A percentile compares a stretch with the other conserved stretches of the same genome.
These are phyloP conservation scores for Cystobasidium slooffiae DNA, from an alignment of 1,284 basidiomycete species.

Conservation along the genomic window DNA sequence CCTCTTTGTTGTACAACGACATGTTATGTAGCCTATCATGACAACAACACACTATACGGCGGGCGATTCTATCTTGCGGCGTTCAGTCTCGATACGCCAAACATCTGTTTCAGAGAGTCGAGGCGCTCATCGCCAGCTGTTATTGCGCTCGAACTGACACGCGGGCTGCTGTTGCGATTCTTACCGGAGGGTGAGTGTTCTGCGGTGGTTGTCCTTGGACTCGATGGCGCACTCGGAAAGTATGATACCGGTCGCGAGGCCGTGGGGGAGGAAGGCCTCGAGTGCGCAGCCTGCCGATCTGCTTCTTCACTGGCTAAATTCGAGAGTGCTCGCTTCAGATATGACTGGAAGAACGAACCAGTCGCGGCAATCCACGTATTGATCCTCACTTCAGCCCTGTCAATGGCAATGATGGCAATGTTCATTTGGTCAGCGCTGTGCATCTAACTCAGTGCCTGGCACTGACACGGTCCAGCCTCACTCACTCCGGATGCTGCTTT, in stretches of 20 bases:
- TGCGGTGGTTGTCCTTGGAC: not conserved
- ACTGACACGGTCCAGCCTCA: conserved; percentile 54
- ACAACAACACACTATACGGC: not conserved
- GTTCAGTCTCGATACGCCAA: conserved; percentile 2
- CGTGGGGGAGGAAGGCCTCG: not conserved
- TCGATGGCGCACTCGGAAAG: conserved; percentile 5
- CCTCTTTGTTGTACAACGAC: not conserved
- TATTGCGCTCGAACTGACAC: not conserved
- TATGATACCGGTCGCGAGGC: not conserved
- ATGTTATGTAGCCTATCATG: not conserved
- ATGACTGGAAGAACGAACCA: conserved; percentile 59
- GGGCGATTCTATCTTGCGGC: not conserved
- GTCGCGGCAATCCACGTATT: conserved; percentile 58
- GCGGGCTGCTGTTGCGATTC: not conserved
- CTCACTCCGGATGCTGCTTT: conserved; percentile 86
- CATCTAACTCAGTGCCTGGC: no score
- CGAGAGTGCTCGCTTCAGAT: conserved; percentile 57
- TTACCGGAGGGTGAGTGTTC: not conserved
- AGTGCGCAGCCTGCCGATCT: not conserved
- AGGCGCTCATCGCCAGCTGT: conserved; percentile 26
- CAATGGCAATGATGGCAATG: not conserved
- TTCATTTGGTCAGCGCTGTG: not conserved
- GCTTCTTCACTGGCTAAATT: conserved; percentile 39
- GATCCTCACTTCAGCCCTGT: conserved; percentile 38
- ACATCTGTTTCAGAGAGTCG: conserved; percentile 32